A percentile compares a stretch with the other conserved stretches of the same genome.
phyloP scores from a whole-genome alignment of 257 asterid species.

The Phtheirospermum japonicum region DNA sequence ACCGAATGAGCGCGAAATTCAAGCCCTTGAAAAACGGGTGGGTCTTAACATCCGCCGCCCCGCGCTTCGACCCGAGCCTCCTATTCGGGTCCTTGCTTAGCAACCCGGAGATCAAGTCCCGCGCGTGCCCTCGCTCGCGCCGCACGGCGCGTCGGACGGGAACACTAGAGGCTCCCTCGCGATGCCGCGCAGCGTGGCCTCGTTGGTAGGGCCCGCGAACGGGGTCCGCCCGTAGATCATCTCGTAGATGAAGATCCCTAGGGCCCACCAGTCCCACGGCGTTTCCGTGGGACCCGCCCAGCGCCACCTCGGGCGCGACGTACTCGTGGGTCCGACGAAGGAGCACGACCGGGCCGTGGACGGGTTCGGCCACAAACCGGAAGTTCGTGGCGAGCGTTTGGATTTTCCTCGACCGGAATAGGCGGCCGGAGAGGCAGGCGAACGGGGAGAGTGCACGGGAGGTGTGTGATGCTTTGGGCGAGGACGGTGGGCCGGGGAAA shows the following conservation, averaged over 20 bases:
- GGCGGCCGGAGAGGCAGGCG: slow-evolving; percentile 59
- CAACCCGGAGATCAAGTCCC: slow-evolving; percentile 57
- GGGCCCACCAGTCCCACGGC: slow-evolving; percentile 97
- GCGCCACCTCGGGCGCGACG: slow-evolving; percentile 94
- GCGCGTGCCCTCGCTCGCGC: slow-evolving; percentile 50
- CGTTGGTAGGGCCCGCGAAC: slow-evolving; percentile 61
- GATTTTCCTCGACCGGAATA: slow-evolving; percentile 67
- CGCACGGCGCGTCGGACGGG: slow-evolving; percentile 43
- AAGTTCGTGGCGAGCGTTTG: slow-evolving; percentile 59
- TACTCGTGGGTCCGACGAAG: slow-evolving; percentile 90
- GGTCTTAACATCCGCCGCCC: slow-evolving; percentile 80
- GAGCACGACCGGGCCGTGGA: slow-evolving; percentile 75
- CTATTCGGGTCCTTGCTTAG: slow-evolving; percentile 59
- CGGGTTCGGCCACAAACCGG: slow-evolving; percentile 86
- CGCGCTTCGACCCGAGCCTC: slow-evolving; percentile 81
- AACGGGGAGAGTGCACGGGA: slow-evolving; percentile 31
- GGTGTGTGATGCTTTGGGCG: slow-evolving; percentile 27
- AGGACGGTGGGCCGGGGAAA: slow-evolving; percentile 32
- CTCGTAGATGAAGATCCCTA: slow-evolving; percentile 81
- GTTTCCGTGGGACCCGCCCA: slow-evolving; percentile 79
- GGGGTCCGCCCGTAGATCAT: slow-evolving; percentile 87
- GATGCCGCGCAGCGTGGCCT: slow-evolving; percentile 60
- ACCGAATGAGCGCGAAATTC: slow-evolving; percentile 74
- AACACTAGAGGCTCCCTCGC: slow-evolving; percentile 46
- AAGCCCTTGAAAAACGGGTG: slow-evolving; percentile 77